Percentiles rank a stretch among this genome's conserved stretches.
Conservation (phyloP, 2,329 filamentous ascomycete species). For the Penicillium sp. region DNA sequence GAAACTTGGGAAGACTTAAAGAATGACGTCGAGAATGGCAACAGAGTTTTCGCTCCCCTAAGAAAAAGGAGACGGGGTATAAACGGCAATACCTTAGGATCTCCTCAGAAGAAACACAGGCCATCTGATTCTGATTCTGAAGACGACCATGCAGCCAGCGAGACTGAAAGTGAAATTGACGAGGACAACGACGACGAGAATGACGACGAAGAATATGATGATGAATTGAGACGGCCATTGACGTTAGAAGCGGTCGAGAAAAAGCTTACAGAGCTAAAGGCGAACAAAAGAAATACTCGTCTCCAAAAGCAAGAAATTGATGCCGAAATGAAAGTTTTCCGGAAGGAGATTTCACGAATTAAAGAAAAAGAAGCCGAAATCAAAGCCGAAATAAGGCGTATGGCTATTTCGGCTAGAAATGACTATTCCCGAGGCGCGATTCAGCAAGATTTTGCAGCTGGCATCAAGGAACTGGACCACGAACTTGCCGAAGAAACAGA, state of each 20-base stretch:
- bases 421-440: slow-evolving; percentile 54
- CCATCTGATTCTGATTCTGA: neutral
- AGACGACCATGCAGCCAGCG: neutral
- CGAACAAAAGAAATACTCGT: slow-evolving; percentile 12
- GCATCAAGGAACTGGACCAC: slow-evolving; percentile 51
- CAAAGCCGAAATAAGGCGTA: slow-evolving; percentile 25
- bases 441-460: slow-evolving; percentile 56
- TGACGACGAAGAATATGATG: slow-evolving; percentile 1
- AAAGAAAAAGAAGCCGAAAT: slow-evolving; percentile 28
- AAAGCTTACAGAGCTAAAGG: slow-evolving; percentile 17
- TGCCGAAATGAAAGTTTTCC: slow-evolving; percentile 28
- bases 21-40: slow-evolving; percentile 36
- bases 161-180: slow-evolving; percentile 8
- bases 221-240: neutral
- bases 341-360: slow-evolving; percentile 16
- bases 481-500: slow-evolving; percentile 53
- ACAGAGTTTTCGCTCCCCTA: slow-evolving; percentile 34
- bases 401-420: slow-evolving; percentile 55
- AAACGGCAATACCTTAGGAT: slow-evolving; percentile 41
- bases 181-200: no score
- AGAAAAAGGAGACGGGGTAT: slow-evolving; percentile 21
- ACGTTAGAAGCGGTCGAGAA: slow-evolving; percentile 6
- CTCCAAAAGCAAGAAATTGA: slow-evolving; percentile 50
- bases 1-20: slow-evolving; percentile 45
- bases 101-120: slow-evolving; percentile 6